Conservation (phyloP, 192 early-diverging fungal genomes). For the Podila epigama region DNA sequence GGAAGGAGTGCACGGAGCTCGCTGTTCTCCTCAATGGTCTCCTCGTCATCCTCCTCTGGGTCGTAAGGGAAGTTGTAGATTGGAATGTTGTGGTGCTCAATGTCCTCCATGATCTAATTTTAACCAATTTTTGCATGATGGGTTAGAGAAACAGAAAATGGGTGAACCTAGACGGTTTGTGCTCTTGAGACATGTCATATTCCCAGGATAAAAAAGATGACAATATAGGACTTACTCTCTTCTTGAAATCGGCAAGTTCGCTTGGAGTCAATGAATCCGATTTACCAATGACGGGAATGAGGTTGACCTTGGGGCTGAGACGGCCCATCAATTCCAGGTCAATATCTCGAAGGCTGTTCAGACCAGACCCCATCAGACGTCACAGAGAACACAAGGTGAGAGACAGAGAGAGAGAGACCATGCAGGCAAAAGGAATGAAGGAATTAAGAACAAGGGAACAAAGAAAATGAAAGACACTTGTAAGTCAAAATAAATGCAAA, state of each 20-base stretch:
- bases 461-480: too few relatives aligned
- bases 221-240: slow-evolving; percentile 65
- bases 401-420: not conserved
- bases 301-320: slow-evolving; percentile 90
- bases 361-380: not conserved
- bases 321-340: slow-evolving; percentile 94
- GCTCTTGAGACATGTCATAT: not conserved
- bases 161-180: not conserved
- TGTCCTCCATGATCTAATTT: slow-evolving; percentile 91
- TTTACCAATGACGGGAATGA: slow-evolving; percentile 96
- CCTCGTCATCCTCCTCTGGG: slow-evolving; percentile 97
- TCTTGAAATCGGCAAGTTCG: slow-evolving; percentile 90
- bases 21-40: slow-evolving; percentile 97
- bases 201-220: not conserved
- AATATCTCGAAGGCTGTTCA: slow-evolving; percentile 84
- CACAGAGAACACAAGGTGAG: not conserved
- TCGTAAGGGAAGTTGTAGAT: slow-evolving; percentile 98
- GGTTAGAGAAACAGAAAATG: not conserved
- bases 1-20: slow-evolving; percentile 92
- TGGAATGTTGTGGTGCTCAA: slow-evolving; percentile 93
- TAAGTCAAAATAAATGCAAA: too few relatives aligned
- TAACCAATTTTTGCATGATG: too few relatives aligned
- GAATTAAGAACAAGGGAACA: not conserved
- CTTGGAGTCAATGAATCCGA: slow-evolving; percentile 90
- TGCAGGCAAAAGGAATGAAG: not conserved